Conservation (phyloP, 2,329 filamentous ascomycete species). For the Ophiostoma sp. region DNA sequence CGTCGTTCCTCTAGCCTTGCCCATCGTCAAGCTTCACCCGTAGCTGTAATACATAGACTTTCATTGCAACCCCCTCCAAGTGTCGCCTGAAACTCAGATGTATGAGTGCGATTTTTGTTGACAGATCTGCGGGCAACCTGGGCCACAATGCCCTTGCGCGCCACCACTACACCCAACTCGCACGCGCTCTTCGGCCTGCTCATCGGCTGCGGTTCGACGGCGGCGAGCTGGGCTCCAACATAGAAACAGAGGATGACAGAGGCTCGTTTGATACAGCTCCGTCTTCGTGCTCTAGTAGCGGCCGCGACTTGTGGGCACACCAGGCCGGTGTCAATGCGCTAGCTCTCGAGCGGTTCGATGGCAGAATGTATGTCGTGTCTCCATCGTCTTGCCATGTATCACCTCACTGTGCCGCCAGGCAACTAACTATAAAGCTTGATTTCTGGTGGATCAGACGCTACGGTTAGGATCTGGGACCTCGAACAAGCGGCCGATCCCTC, state of each 20-base stretch:
- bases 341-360: slow-evolving; percentile 76
- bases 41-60: not conserved
- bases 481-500: slow-evolving; percentile 47
- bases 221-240: slow-evolving; percentile 39
- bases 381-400: too few species aligned
- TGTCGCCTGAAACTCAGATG: not conserved
- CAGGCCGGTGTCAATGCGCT: slow-evolving; percentile 72
- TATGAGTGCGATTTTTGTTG: slow-evolving; percentile 6
- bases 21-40: not conserved
- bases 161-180: slow-evolving; percentile 58
- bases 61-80: too few species aligned
- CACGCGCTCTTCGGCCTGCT: slow-evolving; percentile 63
- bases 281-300: not conserved
- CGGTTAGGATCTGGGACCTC: slow-evolving; percentile 82
- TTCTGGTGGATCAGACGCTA: slow-evolving; percentile 80
- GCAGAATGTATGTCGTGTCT: slow-evolving; percentile 50
- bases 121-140: slow-evolving; percentile 57
- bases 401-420: not conserved
- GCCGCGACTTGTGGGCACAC: slow-evolving; percentile 55
- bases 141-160: slow-evolving; percentile 58
- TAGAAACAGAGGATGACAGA: slow-evolving; percentile 27
- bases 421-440: slow-evolving; percentile 52
- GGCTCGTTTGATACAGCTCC: not conserved
- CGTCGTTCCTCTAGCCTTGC: not conserved
- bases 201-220: slow-evolving; percentile 67